Evolutionary conservation across 768 basidiomycete genomes (phyloP).

Genomic region (Leccinum subgranulosum): DNA sequence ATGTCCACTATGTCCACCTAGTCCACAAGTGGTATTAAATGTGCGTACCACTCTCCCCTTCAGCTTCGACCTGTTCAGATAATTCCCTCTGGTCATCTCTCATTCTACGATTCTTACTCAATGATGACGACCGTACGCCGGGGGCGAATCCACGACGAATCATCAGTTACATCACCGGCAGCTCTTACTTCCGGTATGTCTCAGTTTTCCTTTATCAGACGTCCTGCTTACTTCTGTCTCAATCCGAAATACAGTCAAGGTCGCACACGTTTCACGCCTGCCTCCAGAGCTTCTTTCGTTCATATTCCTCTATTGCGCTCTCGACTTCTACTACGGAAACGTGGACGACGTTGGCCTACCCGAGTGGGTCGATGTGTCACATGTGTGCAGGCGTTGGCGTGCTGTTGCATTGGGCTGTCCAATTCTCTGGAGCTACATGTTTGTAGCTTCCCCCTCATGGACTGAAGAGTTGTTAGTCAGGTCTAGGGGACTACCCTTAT

Average conservation of each 20-base stretch:
- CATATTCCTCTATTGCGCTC: not conserved
- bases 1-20: not conserved
- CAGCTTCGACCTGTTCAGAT: not conserved
- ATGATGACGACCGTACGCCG: not conserved
- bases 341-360: not conserved
- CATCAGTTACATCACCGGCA: too few relatives aligned
- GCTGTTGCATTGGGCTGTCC: not conserved
- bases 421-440: conserved; percentile 1
- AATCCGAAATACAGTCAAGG: not conserved
- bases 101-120: not conserved
- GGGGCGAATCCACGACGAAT: not conserved
- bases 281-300: not conserved
- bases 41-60: not conserved
- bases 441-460: not conserved
- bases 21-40: not conserved
- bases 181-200: too few relatives aligned
- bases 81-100: not conserved
- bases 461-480: not conserved
- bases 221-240: not conserved
- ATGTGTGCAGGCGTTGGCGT: conserved; percentile 1
- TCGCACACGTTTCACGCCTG: not conserved
- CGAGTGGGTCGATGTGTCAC: not conserved
- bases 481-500: not conserved
- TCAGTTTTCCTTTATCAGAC: too few relatives aligned
- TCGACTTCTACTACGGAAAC: not conserved